Percentiles rank a stretch among this genome's conserved stretches.
Evolutionary conservation across 805 yeast species (phyloP).

Genomic region (Pichia eremophila): DNA sequence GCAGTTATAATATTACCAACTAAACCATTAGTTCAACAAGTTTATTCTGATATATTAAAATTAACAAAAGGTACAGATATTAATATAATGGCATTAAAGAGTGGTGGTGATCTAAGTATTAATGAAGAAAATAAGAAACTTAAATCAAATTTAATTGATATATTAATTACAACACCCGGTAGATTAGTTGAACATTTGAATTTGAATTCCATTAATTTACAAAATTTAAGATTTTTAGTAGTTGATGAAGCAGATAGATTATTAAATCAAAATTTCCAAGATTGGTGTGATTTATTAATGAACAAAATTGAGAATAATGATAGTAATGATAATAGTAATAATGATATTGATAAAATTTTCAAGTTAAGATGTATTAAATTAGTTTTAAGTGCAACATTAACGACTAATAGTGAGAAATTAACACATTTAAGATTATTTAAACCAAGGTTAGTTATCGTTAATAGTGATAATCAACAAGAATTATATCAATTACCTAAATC

Average conservation of each 20-base stretch:
- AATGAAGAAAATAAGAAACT: constrained; percentile 54
- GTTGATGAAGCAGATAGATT: constrained; percentile 79
- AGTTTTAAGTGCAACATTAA: constrained; percentile 86
- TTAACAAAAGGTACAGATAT: constrained; percentile 62
- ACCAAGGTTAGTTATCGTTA: constrained; percentile 72
- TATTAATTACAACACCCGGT: constrained; percentile 68
- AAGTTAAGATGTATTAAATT: constrained; percentile 43
- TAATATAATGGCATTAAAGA: constrained; percentile 51
- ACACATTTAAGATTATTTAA: constrained; percentile 56
- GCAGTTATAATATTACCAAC: constrained; percentile 86
- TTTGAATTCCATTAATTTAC: constrained; percentile 34
- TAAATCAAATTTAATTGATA: constrained; percentile 42
- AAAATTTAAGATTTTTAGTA: constrained; percentile 50
- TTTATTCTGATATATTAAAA: constrained; percentile 49
- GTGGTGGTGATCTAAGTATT: constrained; percentile 34
- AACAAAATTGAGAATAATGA: constrained; percentile 29
- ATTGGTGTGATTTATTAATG: constrained; percentile 68
- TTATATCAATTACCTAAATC: constrained; percentile 52
- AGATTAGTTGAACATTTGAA: constrained; percentile 67
- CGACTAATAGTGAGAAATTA: constrained; percentile 85
- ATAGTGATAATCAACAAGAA: constrained; percentile 41
- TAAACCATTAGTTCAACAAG: constrained; percentile 77
- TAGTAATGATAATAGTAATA: constrained; percentile 7
- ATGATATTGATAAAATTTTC: constrained; percentile 26
- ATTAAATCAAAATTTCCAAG: constrained; percentile 83